phyloP scores from a whole-genome alignment of 2,329 filamentous ascomycete species.

The Drechslerella dactyloides region DNA sequence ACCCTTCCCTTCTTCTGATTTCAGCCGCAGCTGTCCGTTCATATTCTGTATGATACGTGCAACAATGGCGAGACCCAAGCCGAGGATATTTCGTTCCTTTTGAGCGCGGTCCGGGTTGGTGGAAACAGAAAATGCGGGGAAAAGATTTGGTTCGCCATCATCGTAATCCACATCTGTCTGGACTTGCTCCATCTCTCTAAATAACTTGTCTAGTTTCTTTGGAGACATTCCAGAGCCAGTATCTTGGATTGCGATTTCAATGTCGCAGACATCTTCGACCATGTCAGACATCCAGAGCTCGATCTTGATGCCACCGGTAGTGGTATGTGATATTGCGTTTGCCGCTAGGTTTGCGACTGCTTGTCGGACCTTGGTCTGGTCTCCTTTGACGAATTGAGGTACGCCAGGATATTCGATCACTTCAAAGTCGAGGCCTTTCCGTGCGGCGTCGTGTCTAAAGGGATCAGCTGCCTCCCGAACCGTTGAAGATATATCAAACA shows the following conservation, averaged over 20 bases:
- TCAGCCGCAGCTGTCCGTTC: slow-evolving; percentile 83
- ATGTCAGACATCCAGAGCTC: slow-evolving; percentile 70
- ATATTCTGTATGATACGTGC: slow-evolving; percentile 85
- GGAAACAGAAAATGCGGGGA: slow-evolving; percentile 2
- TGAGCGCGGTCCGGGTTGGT: slow-evolving; percentile 52
- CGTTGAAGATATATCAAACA: slow-evolving; percentile 74
- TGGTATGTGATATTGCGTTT: slow-evolving; percentile 83
- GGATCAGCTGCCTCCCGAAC: slow-evolving; percentile 78
- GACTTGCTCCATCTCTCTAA: slow-evolving; percentile 72
- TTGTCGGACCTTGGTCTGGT: slow-evolving; percentile 79
- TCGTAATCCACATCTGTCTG: slow-evolving; percentile 58
- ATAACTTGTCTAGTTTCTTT: slow-evolving; percentile 66
- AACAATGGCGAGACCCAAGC: slow-evolving; percentile 86
- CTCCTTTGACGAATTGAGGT: slow-evolving; percentile 75
- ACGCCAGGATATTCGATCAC: slow-evolving; percentile 72
- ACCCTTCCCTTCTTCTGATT: slow-evolving; percentile 81
- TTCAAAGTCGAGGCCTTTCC: slow-evolving; percentile 76
- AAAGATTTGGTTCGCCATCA: slow-evolving; percentile 4
- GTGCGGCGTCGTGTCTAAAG: slow-evolving; percentile 74
- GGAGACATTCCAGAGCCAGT: slow-evolving; percentile 71
- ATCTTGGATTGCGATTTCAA: slow-evolving; percentile 79
- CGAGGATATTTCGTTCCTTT: slow-evolving; percentile 65
- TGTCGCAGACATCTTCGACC: slow-evolving; percentile 64
- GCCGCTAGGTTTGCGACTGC: slow-evolving; percentile 81
- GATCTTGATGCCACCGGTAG: slow-evolving; percentile 70